These are phyloP conservation scores for Rusavskia elegans DNA, from an alignment of 495 filamentous ascomycete species.

Conservation along the genomic window DNA sequence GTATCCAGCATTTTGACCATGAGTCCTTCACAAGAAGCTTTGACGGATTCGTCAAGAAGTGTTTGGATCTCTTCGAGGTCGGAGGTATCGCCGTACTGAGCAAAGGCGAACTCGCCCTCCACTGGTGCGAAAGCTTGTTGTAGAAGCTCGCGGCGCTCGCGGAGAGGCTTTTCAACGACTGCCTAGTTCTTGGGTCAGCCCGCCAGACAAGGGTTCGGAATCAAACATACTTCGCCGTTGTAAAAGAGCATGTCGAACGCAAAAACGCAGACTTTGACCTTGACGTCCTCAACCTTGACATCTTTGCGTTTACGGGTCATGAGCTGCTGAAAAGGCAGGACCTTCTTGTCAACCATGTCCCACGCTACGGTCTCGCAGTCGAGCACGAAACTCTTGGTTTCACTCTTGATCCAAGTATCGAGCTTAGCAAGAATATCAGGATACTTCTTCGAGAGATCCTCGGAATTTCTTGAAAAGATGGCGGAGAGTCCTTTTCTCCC, in stretches of 20 bases:
- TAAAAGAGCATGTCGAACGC: constrained; percentile 91
- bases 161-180: constrained; percentile 70
- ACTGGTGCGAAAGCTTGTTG: constrained; percentile 54
- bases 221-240: constrained; percentile 60
- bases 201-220: not conserved
- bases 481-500: constrained; percentile 50
- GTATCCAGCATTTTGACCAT: constrained; percentile 99
- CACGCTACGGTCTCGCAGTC: constrained; percentile 98
- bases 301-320: constrained; percentile 98
- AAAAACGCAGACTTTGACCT: constrained; percentile 94
- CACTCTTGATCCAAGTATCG: constrained; percentile 72
- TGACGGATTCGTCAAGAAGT: constrained; percentile 83
- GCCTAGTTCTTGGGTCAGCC: constrained; percentile 25
- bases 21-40: constrained; percentile 86
- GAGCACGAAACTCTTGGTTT: constrained; percentile 83
- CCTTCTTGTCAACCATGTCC: constrained; percentile 83
- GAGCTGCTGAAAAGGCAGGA: constrained; percentile 89
- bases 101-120: constrained; percentile 86
- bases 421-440: constrained; percentile 86
- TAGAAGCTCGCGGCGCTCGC: constrained; percentile 68
- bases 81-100: constrained; percentile 71
- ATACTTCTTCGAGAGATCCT: constrained; percentile 94
- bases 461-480: constrained; percentile 93
- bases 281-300: constrained; percentile 92
- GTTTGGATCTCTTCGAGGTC: constrained; percentile 84